Base-by-base conservation (phyloP, 805 yeast species). In the Saccharomycopsis malanga region DNA sequence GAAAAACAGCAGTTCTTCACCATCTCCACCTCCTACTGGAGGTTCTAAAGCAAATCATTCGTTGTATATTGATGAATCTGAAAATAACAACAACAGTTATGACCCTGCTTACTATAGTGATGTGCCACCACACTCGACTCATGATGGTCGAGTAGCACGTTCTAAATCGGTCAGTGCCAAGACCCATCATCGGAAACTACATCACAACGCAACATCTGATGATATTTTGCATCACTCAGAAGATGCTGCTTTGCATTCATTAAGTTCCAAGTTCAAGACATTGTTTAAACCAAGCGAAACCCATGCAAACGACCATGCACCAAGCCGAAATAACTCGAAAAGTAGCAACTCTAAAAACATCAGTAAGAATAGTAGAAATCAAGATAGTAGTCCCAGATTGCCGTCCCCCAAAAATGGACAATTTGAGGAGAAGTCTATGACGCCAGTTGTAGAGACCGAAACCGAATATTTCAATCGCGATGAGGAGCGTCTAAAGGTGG, bases 211-310 rank as follows among this genome's bases (percentile, higher is more conserved):
- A 6, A 9, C 9, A 14, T 10, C 12, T 18, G 15, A 32, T 3
- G 30, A 41, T 32, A n/a, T 22, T 22, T 9, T 32, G 17, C 18
- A 32, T 18, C 6, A 9, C 17, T 21, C 29, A 6, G 25, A 32
- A 21, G 44, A 41, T 14, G 27, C 29, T 15, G 23, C 37, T 3
- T 24, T 46, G 12, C 45, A 46, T 20, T 38, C 43, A 15, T 27
- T 47, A 21, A 35, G 46, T 29, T 20, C 15, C 25, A 47, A 49
- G 34, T 41, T 49, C 42, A 49, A 49, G 29, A 42, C 44, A 3
- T 24, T 49, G 20, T 42, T 49, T 21, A 46, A 41, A 18, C 12
- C 22, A n/a, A 10, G 12, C 9, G n/a, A n/a, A n/a, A n/a, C n/a
- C n/a, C n/a, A n/a, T n/a, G 49, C 50, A 7, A 24, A 20, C 9